phyloP scores from a whole-genome alignment of 495 filamentous ascomycete genomes.

The Penicillium angulare region DNA sequence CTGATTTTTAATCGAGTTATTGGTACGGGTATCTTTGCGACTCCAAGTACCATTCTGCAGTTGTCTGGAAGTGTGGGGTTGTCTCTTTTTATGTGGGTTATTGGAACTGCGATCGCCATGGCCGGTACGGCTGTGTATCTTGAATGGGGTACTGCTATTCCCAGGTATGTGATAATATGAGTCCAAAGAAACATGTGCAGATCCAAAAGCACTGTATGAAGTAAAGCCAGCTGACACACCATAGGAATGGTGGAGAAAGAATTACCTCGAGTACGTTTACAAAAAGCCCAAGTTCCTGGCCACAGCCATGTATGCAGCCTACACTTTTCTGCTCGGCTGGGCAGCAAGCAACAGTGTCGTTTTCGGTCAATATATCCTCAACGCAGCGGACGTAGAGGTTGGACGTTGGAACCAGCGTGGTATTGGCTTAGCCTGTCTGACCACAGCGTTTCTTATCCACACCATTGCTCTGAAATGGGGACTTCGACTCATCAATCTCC shows the following conservation, averaged over 20 bases:
- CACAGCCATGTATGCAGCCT: slow-evolving; percentile 61
- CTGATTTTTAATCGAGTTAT: slow-evolving; percentile 66
- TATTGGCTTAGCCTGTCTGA: slow-evolving; percentile 64
- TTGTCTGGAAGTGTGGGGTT: slow-evolving; percentile 54
- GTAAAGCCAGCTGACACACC: too few relatives aligned
- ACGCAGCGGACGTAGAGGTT: slow-evolving; percentile 56
- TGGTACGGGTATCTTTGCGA: slow-evolving; percentile 66
- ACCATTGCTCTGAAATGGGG: slow-evolving; percentile 64
- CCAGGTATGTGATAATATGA: slow-evolving; percentile 25
- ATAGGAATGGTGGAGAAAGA: slow-evolving; percentile 70
- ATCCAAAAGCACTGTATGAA: too few relatives aligned
- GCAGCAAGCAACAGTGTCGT: slow-evolving; percentile 64
- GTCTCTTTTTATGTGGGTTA: slow-evolving; percentile 53
- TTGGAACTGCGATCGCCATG: slow-evolving; percentile 47
- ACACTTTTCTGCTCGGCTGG: slow-evolving; percentile 55
- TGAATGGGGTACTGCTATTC: slow-evolving; percentile 55
- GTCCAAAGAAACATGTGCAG: neutral
- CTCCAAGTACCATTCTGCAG: slow-evolving; percentile 54
- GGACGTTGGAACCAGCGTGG: slow-evolving; percentile 68
- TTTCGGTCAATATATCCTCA: slow-evolving; percentile 68
- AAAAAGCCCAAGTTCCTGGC: slow-evolving; percentile 62
- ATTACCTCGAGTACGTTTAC: slow-evolving; percentile 68
- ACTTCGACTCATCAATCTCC: slow-evolving; percentile 61
- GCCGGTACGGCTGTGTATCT: slow-evolving; percentile 53
- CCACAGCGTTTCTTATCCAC: slow-evolving; percentile 61